Evolutionary conservation across 495 filamentous ascomycete genomes (phyloP), one percentile per base, ranked within the genome.

Genomic region (Neurospora terricola): DNA sequence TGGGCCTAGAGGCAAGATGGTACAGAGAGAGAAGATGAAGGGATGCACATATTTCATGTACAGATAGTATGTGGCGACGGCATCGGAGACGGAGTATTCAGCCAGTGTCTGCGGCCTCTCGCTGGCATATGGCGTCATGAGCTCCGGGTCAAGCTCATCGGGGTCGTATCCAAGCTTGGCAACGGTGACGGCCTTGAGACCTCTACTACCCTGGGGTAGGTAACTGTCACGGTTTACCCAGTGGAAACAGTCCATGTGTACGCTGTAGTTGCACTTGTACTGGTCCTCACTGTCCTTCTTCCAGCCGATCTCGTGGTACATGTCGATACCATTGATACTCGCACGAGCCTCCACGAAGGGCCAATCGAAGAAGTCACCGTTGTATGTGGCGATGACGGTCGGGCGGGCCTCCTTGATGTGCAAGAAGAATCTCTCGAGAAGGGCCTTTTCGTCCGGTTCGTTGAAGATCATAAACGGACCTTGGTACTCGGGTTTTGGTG

Each of bases 31-130:
- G 86, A 98, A 99, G 81, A 99, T 95, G 84, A 99, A 99, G 2
- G 96, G 96, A 79, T 99, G 96, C 27, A 99, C 93, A 82, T 99
- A 99, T 92, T 99, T 99, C 96, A 98, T 99, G 84, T 99, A 99
- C 59, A 99, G 87, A 78, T 99, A 99, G 80, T 98, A 99, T 3
- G 96, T 99, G 4, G 96, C 96, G 23, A 99, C 96, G 38, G 96
- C 96, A 88, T 99, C 96, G 76, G 96, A 99, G 62, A 99, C 96
- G 0, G 96, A 99, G 83, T 99, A 99, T 76, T 99, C 96, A 2
- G 96, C 94, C 59, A 99, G 83, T 0, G 92, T 96, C 79, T 99
- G 96, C 1, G 96, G 96, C 74, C 92, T 86, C 83, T 99, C 96
- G 73, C 86, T 90, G 16, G 96, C 96, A 82, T 97, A 97, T 38